phyloP scores from a whole-genome alignment of 306 rosid species.

The Lathyrus tuberosus region DNA sequence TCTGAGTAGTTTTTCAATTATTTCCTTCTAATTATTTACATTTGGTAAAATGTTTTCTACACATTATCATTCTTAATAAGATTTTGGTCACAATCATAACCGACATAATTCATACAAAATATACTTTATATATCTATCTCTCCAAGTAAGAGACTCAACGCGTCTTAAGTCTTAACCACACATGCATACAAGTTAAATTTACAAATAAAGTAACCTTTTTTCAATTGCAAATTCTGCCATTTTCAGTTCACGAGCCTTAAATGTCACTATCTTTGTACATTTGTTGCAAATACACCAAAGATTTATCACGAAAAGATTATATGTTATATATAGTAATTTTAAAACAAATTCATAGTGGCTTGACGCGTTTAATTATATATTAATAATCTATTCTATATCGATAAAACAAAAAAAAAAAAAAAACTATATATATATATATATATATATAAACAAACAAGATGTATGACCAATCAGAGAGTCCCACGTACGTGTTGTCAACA shows the following conservation, averaged over 20 bases:
- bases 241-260: slow-evolving; percentile 69
- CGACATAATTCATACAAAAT: slow-evolving; percentile 37
- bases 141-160: slow-evolving; percentile 34
- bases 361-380: slow-evolving; percentile 49
- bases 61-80: too few species aligned
- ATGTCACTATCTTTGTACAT: slow-evolving; percentile 62
- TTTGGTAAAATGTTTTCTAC: not conserved
- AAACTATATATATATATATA: too few species aligned
- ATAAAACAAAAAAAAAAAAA: too few species aligned
- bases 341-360: slow-evolving; percentile 58
- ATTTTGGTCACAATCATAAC: slow-evolving; percentile 37
- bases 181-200: slow-evolving; percentile 35
- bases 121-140: not conserved
- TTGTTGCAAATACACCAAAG: slow-evolving; percentile 45
- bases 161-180: slow-evolving; percentile 34
- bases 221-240: slow-evolving; percentile 52
- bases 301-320: slow-evolving; percentile 63
- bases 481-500: slow-evolving; percentile 9
- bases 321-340: not conserved
- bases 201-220: slow-evolving; percentile 35
- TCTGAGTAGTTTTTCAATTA: not conserved
- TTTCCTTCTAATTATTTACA: not conserved
- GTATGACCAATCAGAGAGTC: not conserved
- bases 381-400: too few species aligned
- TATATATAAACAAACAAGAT: not conserved